Evolutionary conservation across 2,329 filamentous ascomycete genomes (phyloP), one percentile per base, ranked within the genome.

Genomic region (Cordyceps fumosorosea): DNA sequence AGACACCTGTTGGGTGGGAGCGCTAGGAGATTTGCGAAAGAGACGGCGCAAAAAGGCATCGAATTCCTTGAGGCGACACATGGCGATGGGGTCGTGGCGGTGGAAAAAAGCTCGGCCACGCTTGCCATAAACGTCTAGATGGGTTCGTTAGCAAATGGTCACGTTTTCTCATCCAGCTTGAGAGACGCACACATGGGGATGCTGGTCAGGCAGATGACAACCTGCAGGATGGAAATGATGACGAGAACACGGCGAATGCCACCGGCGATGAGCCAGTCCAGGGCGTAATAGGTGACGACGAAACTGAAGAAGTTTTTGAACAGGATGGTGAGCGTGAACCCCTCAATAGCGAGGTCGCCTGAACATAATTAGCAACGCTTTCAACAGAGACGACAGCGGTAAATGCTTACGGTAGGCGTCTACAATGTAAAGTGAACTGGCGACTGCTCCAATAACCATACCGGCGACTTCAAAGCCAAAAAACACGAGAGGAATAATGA

Each of bases 231-330:
- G 1, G 85, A 62, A 29, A 62, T 87, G 53, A 96, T 82, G 22
- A 84, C 81, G 60, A 89, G 81, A 75, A 97, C 93, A 0, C 77
- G 78, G 5, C 74, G 73, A 53, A 82, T 80, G 64, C 85, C 83
- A n/a, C 87, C 84, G 1, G 76, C 66, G 11, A 89, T 80, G 29
- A 96, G 80, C 93, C 93, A 97, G 62, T 92, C 81, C 69, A 91
- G 96, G 1, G 91, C 91, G 67, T 85, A 89, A 72, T 88, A 96
- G 0, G 93, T 96, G 62, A 97, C 78, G 7, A 86, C 85, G 69
- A 96, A 97, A 65, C 88, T 90, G 77, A 97, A 96, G 65, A 97
- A 83, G 75, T 97, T 96, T 76, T 97, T 97, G 81, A 97, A 96
- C 60, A 96, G 87, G 66, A 96, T 83, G 72, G 95, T 84, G 75